Conservation (phyloP, 805 yeast genomes). For the Suhomyces pyralidae region DNA sequence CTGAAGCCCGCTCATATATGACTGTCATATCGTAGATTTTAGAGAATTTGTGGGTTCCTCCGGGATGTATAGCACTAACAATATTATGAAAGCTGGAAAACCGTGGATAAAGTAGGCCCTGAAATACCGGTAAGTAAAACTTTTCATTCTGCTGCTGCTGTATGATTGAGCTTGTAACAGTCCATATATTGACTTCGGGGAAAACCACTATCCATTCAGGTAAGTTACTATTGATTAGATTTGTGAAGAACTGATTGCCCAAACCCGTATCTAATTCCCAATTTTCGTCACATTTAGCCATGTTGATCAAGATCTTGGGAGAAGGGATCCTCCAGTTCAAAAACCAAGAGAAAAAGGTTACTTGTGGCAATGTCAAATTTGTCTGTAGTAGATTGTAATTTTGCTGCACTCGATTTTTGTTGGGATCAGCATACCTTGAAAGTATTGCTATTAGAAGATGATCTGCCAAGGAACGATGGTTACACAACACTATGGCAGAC, state of each 20-base stretch:
- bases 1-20: conserved; percentile 26
- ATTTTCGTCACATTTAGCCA: conserved; percentile 64
- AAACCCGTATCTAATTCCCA: conserved; percentile 51
- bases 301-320: conserved; percentile 42
- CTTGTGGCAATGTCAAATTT: conserved; percentile 33
- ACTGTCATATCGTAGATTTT: conserved; percentile 58
- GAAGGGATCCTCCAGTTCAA: conserved; percentile 61
- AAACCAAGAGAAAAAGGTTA: conserved; percentile 74
- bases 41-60: conserved; percentile 31
- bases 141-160: conserved; percentile 57
- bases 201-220: conserved; percentile 68
- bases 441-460: conserved; percentile 50
- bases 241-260: conserved; percentile 33
- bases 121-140: conserved; percentile 57
- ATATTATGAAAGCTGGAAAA: conserved; percentile 56
- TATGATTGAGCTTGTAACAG: conserved; percentile 42
- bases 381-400: background rate
- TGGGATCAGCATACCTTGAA: conserved; percentile 29
- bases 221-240: conserved; percentile 32
- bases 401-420: background rate
- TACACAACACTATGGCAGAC: conserved; percentile 44
- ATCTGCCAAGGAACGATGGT: conserved; percentile 71
- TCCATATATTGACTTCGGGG: conserved; percentile 80
- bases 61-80: conserved; percentile 38
- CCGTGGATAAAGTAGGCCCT: conserved; percentile 74